Evolutionary conservation across 805 yeast species (phyloP).

Genomic region (Diddensiella santjacobensis): DNA sequence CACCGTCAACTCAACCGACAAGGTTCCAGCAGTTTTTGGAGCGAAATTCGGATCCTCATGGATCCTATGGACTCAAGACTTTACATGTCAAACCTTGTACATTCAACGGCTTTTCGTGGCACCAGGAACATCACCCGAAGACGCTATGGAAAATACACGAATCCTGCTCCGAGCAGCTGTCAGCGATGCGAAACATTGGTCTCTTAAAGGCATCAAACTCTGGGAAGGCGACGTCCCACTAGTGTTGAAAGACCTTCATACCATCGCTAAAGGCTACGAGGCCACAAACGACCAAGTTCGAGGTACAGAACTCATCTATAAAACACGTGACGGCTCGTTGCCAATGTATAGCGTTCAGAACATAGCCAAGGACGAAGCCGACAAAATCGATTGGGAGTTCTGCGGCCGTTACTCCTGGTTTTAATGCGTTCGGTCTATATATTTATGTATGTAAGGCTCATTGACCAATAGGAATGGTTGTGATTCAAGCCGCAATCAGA

Average conservation of each 20-base stretch:
- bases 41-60: constrained; percentile 22
- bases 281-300: background rate
- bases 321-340: constrained; percentile 27
- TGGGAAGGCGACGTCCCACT: constrained; percentile 42
- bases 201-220: constrained; percentile 31
- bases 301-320: constrained; percentile 1
- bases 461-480: too few relatives aligned
- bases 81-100: constrained; percentile 20
- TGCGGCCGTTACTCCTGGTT: constrained; percentile 51
- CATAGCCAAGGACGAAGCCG: constrained; percentile 16
- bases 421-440: too few relatives aligned
- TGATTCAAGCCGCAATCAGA: too few relatives aligned
- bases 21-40: constrained; percentile 26
- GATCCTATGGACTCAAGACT: constrained; percentile 30
- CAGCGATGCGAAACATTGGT: constrained; percentile 33
- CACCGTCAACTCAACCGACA: constrained; percentile 2
- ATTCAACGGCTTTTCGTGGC: constrained; percentile 20
- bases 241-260: background rate
- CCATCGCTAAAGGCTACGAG: background rate
- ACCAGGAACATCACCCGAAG: constrained; percentile 12
- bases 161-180: constrained; percentile 21
- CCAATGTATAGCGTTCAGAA: constrained; percentile 37
- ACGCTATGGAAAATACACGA: constrained; percentile 34
- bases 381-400: constrained; percentile 37
- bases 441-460: too few relatives aligned